A percentile compares a stretch with the other conserved stretches of the same genome.
Evolutionary conservation across 83 land plant species (phyloP).

Genomic region (Picea abies): DNA sequence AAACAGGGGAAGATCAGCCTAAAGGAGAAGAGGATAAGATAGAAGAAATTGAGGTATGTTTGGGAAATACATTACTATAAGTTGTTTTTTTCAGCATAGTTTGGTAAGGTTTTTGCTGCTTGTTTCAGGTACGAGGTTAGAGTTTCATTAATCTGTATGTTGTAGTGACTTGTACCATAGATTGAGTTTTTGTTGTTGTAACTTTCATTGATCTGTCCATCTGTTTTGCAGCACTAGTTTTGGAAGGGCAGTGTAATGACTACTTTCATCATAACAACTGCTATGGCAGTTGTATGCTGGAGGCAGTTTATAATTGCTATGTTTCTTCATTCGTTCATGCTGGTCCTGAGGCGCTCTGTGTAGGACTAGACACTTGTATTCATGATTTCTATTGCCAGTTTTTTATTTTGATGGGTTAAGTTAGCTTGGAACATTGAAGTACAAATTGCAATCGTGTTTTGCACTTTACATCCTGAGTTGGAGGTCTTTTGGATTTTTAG

Average conservation of each 20-base stretch:
- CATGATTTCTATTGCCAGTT: neutral
- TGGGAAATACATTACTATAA: neutral
- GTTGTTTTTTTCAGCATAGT: neutral
- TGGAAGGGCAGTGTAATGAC: neutral
- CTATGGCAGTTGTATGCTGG: neutral
- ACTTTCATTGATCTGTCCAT: neutral
- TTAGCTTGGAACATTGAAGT: neutral
- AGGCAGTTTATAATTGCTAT: neutral
- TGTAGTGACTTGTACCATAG: no score
- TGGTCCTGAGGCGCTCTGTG: neutral
- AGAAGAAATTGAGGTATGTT: slow-evolving; percentile 7
- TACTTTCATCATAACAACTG: neutral
- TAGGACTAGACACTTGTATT: neutral
- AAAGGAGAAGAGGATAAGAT: neutral
- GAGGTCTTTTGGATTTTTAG: neutral
- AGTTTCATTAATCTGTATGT: no score
- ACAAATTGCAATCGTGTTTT: neutral
- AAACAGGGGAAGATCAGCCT: neutral
- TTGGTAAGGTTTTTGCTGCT: neutral
- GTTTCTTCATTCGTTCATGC: neutral
- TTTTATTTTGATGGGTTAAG: neutral
- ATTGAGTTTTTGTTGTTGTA: no score
- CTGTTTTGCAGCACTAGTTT: neutral
- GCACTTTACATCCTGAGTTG: neutral
- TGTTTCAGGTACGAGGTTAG: neutral